phyloP scores from a whole-genome alignment of 2,329 filamentous ascomycete species.

The Xylaria sp. region DNA sequence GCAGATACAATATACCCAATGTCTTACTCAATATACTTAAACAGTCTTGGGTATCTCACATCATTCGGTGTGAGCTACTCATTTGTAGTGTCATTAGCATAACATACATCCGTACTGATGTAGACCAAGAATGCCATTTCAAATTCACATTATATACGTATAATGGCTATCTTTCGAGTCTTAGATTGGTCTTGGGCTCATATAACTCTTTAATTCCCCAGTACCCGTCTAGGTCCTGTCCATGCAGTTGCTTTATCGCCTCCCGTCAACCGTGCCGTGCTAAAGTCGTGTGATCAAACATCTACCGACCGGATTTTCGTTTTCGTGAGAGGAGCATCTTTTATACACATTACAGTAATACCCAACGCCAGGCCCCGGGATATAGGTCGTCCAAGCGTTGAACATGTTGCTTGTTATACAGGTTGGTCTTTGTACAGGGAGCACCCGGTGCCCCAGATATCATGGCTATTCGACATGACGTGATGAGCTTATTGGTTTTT shows the following conservation, averaged over 20 bases:
- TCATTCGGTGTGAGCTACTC: background rate
- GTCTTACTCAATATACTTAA: background rate
- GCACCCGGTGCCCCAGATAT: constrained; percentile 34
- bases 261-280: constrained; percentile 19
- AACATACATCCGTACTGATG: background rate
- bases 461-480: background rate
- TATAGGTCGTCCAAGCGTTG: constrained; percentile 39
- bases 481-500: constrained; percentile 68
- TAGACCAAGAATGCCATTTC: background rate
- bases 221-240: constrained; percentile 30
- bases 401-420: constrained; percentile 42
- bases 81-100: background rate
- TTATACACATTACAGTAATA: constrained; percentile 43
- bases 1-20: background rate
- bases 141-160: constrained; percentile 23
- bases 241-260: constrained; percentile 17
- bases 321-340: constrained; percentile 48
- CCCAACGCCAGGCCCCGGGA: constrained; percentile 42
- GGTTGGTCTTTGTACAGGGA: constrained; percentile 41
- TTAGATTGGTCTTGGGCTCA: constrained; percentile 25
- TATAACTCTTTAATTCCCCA: constrained; percentile 33
- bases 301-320: constrained; percentile 39
- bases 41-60: background rate
- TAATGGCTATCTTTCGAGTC: constrained; percentile 2
- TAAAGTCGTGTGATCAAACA: constrained; percentile 34